Conservation (phyloP, 2,329 filamentous ascomycete genomes). For the Gnomoniopsis smithogilvyi region DNA sequence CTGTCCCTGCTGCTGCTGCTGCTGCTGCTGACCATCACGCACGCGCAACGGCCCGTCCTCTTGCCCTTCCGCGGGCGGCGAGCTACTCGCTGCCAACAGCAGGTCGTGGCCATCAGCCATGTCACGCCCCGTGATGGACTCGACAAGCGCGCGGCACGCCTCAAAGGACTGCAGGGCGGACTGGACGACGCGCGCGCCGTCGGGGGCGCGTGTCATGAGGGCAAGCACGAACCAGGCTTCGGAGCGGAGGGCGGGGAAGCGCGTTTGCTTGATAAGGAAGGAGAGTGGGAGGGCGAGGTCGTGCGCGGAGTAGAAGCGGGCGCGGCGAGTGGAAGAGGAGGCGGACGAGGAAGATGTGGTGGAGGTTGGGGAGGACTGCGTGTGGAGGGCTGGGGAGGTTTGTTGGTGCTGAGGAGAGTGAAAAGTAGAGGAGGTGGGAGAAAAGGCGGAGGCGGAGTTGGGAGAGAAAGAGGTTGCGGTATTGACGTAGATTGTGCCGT, state of each 20-base stretch:
- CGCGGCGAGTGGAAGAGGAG: constrained; percentile 20
- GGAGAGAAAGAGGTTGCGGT: neutral
- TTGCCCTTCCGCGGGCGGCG: neutral
- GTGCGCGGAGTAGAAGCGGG: constrained; percentile 45
- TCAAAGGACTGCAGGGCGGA: constrained; percentile 39
- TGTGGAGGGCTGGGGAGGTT: neutral
- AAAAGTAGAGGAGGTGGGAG: neutral
- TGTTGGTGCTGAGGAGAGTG: neutral
- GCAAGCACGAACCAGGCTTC: constrained; percentile 63
- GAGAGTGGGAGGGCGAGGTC: constrained; percentile 40
- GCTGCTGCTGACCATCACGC: constrained; percentile 5
- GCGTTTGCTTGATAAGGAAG: constrained; percentile 53
- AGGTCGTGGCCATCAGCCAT: constrained; percentile 23
- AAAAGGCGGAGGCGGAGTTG: neutral
- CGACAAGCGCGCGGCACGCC: constrained; percentile 41
- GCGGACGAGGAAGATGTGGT: neutral
- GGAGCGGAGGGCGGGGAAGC: constrained; percentile 57
- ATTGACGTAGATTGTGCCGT: neutral
- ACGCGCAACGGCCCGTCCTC: constrained; percentile 2
- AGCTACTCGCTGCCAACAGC: constrained; percentile 2
- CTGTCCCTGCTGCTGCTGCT: neutral
- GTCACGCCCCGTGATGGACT: constrained; percentile 47
- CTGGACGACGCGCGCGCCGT: constrained; percentile 45
- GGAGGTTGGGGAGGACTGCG: neutral
- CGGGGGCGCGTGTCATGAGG: constrained; percentile 51